phyloP scores from a whole-genome alignment of 179 eudicot genomes.

The Silene noctiflora region DNA sequence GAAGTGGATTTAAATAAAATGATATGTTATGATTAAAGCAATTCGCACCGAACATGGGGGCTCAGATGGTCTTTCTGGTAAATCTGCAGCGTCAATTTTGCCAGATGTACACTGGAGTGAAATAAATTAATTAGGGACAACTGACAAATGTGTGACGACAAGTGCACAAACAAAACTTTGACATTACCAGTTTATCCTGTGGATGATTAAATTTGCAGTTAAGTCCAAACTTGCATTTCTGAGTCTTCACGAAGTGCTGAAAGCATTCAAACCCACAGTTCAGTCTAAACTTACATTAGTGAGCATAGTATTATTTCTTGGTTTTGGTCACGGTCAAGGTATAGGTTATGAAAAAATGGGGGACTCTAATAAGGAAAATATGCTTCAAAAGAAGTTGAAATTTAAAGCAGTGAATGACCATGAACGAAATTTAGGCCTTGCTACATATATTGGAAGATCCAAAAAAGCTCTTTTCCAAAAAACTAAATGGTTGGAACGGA shows the following conservation, averaged over 20 bases:
- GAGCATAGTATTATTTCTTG: not conserved
- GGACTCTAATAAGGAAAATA: not conserved
- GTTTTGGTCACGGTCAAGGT: no score
- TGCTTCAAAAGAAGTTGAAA: constrained; percentile 2
- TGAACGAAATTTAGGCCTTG: not conserved
- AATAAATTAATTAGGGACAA: constrained; percentile 18
- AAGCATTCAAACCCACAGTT: constrained; percentile 34
- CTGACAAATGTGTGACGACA: constrained; percentile 2
- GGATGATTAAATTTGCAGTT: constrained; percentile 97
- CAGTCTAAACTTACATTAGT: constrained; percentile 65
- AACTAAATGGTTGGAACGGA: not conserved
- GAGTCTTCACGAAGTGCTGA: constrained; percentile 92
- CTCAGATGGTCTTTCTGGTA: constrained; percentile 95
- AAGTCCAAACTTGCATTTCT: constrained; percentile 82
- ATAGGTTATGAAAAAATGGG: not conserved
- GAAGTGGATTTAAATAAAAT: not conserved
- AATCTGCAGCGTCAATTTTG: constrained; percentile 32
- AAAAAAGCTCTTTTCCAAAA: not conserved
- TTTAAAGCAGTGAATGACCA: not conserved
- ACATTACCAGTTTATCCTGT: constrained; percentile 39
- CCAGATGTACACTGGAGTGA: constrained; percentile 48
- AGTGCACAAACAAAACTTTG: constrained; percentile 11
- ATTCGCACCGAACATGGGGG: constrained; percentile 80
- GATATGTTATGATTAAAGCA: constrained; percentile 2
- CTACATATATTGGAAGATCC: not conserved